phyloP scores from a whole-genome alignment of 2,329 filamentous ascomycete species.

The Chaetomiaceae sp. region DNA sequence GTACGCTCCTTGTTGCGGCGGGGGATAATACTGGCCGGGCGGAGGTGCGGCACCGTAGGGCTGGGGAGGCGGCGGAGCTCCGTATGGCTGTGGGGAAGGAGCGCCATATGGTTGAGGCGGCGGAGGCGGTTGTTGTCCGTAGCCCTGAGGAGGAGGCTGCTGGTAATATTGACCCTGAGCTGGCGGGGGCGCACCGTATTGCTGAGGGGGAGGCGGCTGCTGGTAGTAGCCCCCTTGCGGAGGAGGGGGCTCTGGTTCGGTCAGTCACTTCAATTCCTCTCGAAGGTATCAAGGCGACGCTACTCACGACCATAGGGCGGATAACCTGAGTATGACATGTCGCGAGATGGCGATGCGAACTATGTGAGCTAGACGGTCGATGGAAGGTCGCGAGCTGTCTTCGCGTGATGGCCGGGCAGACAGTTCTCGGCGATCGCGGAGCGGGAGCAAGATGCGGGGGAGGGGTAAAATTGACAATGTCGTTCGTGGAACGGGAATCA shows the following conservation, averaged over 20 bases:
- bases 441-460: conserved; percentile 5
- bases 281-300: background rate
- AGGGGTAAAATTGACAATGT: background rate
- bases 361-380: background rate
- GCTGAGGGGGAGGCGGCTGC: conserved; percentile 26
- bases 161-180: conserved; percentile 11
- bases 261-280: background rate
- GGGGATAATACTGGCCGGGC: conserved; percentile 31
- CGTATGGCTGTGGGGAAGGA: conserved; percentile 26
- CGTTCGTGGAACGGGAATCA: background rate
- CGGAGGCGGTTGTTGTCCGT: conserved; percentile 10
- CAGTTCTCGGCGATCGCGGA: background rate
- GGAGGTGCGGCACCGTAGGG: conserved; percentile 28
- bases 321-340: conserved; percentile 36
- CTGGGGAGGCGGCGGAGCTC: conserved; percentile 31
- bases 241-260: conserved; percentile 26
- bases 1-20: conserved; percentile 27
- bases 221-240: conserved; percentile 30
- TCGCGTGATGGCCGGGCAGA: background rate
- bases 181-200: conserved; percentile 31
- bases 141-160: conserved; percentile 11
- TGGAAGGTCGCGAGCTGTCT: background rate
- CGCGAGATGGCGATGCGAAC: background rate
- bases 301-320: conserved; percentile 36
- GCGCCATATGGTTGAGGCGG: conserved; percentile 20